Base-by-base conservation (phyloP, 352 stramenopile genomes). In the Phytophthora constricta region DNA sequence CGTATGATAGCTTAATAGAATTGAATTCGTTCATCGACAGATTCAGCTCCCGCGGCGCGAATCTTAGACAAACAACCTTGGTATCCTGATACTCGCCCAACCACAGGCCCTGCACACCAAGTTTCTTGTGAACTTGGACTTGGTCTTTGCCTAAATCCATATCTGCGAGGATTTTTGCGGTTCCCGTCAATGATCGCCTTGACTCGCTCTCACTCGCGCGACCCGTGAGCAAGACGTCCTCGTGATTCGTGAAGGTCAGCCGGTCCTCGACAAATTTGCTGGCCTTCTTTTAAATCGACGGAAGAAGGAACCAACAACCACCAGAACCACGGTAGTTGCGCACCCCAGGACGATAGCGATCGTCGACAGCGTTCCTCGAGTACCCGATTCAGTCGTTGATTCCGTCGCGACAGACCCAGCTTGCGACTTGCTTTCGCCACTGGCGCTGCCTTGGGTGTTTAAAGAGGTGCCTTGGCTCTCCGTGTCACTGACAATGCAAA, bases 21-120 rank as follows among this genome's bases (percentile, higher is more conserved):
- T 93, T 86, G 14, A 89, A 39, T 16, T 77, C 65, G 19, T 74
- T 65, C 27, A 74, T 60, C 14, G 64, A 72, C 50, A 88, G 71
- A 5, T 75, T 54, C 41, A 86, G 37, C 28, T 71, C 58, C 4
- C 67, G 61, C 20, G 80, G 64, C 50, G 72, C 62, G 70, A 94
- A 74, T 33, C 78, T 80, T 4, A 92, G 64, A 37, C 74, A 82
- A 5, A 90, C 84, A 22, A 92, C 68, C 25, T 79, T 79, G n/a
- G 58, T 65, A 20, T 83, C 59, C 10, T 72, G 53, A 55, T 78
- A 87, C 51, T 77, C 74, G 25, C 68, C 81, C 25, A 82, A 72
- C 71, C 79, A 90, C 37, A 94, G 51, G 2, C 76, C 69, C 34
- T 88, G 77, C 46, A 80, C 58, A 1, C 79, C 79, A 14, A 88